Conservation (phyloP, 1,284 basidiomycete species). For the Xerocomus amazonicus region DNA sequence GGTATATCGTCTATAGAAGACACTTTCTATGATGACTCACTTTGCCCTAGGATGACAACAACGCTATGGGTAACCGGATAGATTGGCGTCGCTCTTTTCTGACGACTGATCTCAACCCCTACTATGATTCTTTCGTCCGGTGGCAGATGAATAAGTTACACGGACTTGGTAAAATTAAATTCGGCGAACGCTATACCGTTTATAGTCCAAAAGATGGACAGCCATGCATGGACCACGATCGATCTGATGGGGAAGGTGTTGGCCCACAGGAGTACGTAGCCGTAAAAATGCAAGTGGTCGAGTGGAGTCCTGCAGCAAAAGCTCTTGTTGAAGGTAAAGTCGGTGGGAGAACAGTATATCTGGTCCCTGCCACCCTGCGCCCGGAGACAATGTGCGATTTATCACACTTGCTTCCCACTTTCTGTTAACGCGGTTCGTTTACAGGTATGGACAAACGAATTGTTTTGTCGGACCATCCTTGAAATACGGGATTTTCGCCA, state of each 20-base stretch:
- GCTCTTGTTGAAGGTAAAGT: slow-evolving; percentile 63
- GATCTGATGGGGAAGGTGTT: slow-evolving; percentile 90
- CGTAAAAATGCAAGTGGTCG: slow-evolving; percentile 90
- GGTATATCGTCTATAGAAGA: slow-evolving; percentile 40
- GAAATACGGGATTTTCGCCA: slow-evolving; percentile 91
- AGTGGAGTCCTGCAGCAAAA: slow-evolving; percentile 71
- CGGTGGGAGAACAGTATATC: slow-evolving; percentile 78
- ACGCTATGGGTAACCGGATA: slow-evolving; percentile 86
- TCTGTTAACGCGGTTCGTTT: slow-evolving; percentile 9
- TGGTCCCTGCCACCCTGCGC: slow-evolving; percentile 94
- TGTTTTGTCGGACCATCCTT: slow-evolving; percentile 92
- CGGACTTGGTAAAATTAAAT: slow-evolving; percentile 88
- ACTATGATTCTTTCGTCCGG: slow-evolving; percentile 95
- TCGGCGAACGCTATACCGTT: slow-evolving; percentile 98
- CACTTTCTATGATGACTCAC: slow-evolving; percentile 1
- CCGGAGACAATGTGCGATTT: slow-evolving; percentile 89
- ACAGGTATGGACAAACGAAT: slow-evolving; percentile 96
- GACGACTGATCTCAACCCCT: slow-evolving; percentile 95
- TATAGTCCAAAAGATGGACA: slow-evolving; percentile 99
- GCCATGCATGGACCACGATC: slow-evolving; percentile 99
- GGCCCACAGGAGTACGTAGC: slow-evolving; percentile 97
- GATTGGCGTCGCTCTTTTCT: slow-evolving; percentile 98
- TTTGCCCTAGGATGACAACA: slow-evolving; percentile 67
- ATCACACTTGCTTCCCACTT: not conserved
- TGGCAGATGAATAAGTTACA: slow-evolving; percentile 98